phyloP scores from a whole-genome alignment of 2,329 filamentous ascomycete species.

The Fusarium nanum region DNA sequence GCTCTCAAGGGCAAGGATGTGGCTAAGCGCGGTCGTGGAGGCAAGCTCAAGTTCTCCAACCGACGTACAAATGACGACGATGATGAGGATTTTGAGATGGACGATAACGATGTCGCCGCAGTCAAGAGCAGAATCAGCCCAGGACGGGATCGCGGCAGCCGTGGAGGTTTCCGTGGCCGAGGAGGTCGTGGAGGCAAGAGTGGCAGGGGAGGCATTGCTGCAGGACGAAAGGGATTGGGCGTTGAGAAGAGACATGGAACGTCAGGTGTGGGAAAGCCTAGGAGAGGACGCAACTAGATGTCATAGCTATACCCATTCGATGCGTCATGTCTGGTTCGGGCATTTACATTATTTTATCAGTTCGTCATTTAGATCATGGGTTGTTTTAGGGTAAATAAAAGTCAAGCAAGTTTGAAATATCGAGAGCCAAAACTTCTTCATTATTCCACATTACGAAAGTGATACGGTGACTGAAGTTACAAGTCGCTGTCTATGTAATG shows the following conservation, averaged over 20 bases:
- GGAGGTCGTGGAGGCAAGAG: slow-evolving; percentile 52
- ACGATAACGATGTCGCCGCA: slow-evolving; percentile 62
- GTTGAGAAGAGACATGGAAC: slow-evolving; percentile 61
- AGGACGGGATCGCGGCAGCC: slow-evolving; percentile 54
- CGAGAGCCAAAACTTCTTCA: background rate
- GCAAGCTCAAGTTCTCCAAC: slow-evolving; percentile 79
- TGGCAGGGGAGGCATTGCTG: slow-evolving; percentile 61
- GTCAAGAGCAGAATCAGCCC: slow-evolving; percentile 63
- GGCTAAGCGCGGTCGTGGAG: slow-evolving; percentile 71
- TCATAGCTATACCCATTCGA: slow-evolving; percentile 47
- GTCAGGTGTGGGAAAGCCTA: slow-evolving; percentile 58
- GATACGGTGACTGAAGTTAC: background rate
- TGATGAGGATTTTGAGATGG: slow-evolving; percentile 65
- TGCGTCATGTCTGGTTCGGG: slow-evolving; percentile 41
- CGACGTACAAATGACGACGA: slow-evolving; percentile 61
- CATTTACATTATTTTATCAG: slow-evolving; percentile 38
- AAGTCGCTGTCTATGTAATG: background rate
- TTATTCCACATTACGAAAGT: background rate
- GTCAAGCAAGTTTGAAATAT: slow-evolving; percentile 19
- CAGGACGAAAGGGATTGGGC: slow-evolving; percentile 62
- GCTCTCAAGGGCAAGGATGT: slow-evolving; percentile 76
- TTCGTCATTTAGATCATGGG: slow-evolving; percentile 38
- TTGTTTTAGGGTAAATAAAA: slow-evolving; percentile 36
- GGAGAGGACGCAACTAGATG: slow-evolving; percentile 50
- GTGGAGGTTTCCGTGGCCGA: slow-evolving; percentile 48